Conservation (phyloP, 2,329 filamentous ascomycete species). For the Cladosporium sp. region DNA sequence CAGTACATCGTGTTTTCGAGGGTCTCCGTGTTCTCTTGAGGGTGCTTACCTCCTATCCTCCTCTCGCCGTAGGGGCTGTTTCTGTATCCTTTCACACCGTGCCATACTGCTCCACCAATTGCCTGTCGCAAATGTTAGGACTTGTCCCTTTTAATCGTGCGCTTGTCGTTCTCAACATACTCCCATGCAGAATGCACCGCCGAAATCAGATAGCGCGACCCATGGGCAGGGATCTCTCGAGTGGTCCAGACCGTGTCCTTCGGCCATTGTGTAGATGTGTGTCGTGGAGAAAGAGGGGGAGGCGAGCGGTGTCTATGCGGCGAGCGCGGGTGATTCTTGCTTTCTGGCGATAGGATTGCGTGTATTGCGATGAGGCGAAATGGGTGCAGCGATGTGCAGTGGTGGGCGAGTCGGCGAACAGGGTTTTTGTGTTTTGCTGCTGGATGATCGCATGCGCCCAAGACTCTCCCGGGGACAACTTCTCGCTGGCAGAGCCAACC, state of each 20-base stretch:
- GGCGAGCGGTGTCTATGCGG: neutral
- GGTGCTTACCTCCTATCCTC: conserved; percentile 66
- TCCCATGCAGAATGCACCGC: conserved; percentile 94
- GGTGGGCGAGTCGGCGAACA: neutral
- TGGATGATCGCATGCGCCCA: conserved; percentile 10
- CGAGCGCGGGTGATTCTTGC: neutral
- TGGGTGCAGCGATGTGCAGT: conserved; percentile 8
- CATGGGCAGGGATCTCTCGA: conserved; percentile 93
- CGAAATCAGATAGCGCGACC: conserved; percentile 96
- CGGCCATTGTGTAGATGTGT: conserved; percentile 12
- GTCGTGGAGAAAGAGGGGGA: neutral
- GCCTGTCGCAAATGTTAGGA: conserved; percentile 21
- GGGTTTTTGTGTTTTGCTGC: conserved; percentile 9
- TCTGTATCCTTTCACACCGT: conserved; percentile 74
- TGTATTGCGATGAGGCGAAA: conserved; percentile 4
- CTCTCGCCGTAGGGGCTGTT: conserved; percentile 73
- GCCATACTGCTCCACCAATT: conserved; percentile 68
- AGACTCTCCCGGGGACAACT: conserved; percentile 4
- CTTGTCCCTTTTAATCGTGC: neutral
- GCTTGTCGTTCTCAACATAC: conserved; percentile 50
- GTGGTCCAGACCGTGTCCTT: conserved; percentile 67
- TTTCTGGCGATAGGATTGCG: neutral
- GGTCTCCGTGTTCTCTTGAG: neutral
- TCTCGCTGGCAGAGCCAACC: neutral
- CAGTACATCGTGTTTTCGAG: neutral